phyloP scores from a whole-genome alignment of 108 stramenopile genomes.

The Pseudonitzschia multiseries region DNA sequence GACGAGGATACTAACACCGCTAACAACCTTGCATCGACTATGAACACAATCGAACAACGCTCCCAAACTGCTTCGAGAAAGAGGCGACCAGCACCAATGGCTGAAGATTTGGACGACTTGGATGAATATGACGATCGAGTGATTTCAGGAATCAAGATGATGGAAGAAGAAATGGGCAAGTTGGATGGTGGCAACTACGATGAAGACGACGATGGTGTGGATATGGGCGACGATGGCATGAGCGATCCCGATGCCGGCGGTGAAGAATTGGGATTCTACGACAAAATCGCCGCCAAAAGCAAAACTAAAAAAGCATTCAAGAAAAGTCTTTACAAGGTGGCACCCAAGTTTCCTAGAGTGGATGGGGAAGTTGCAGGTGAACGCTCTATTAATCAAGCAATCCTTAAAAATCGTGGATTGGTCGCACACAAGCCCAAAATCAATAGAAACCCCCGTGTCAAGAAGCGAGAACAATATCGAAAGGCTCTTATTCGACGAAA shows the following conservation, averaged over 20 bases:
- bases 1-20: constrained; percentile 37
- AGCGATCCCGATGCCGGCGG: constrained; percentile 44
- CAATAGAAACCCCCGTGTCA: constrained; percentile 96
- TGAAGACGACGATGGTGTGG: constrained; percentile 32
- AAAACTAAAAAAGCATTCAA: constrained; percentile 61
- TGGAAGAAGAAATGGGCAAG: constrained; percentile 76
- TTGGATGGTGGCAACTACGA: constrained; percentile 41
- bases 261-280: constrained; percentile 61
- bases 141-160: constrained; percentile 68
- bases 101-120: constrained; percentile 52
- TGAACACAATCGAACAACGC: constrained; percentile 75
- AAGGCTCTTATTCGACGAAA: constrained; percentile 92
- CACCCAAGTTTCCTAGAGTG: constrained; percentile 78
- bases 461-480: constrained; percentile 95
- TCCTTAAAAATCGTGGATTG: constrained; percentile 94
- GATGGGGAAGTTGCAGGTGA: constrained; percentile 77
- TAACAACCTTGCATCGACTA: constrained; percentile 50
- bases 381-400: constrained; percentile 78
- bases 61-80: constrained; percentile 35
- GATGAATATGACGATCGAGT: constrained; percentile 44
- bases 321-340: constrained; percentile 69
- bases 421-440: constrained; percentile 96
- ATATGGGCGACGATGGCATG: constrained; percentile 42
- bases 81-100: constrained; percentile 36
- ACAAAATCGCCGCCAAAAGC: constrained; percentile 49